These are phyloP conservation scores for Penicillium occitanis DNA, from an alignment of 2,329 filamentous ascomycete species.

Conservation along the genomic window DNA sequence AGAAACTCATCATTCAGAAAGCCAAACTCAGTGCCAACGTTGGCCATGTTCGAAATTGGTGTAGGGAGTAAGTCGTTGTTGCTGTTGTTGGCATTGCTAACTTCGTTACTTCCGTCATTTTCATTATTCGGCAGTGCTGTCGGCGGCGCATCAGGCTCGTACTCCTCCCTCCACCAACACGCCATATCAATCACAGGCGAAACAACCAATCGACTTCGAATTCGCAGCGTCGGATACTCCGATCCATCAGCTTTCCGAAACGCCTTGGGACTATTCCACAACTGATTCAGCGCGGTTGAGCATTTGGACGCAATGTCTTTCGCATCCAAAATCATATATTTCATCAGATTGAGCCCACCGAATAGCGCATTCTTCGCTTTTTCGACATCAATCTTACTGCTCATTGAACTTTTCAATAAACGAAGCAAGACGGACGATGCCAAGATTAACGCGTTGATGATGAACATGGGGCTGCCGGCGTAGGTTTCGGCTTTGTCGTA, in stretches of 20 bases:
- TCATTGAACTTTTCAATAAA: constrained; percentile 39
- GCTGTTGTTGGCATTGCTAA: constrained; percentile 9
- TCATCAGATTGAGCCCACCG: constrained; percentile 39
- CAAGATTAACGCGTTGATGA: constrained; percentile 33
- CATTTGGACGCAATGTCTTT: constrained; percentile 38
- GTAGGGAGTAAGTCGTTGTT: neutral
- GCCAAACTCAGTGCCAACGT: constrained; percentile 15
- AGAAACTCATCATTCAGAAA: constrained; percentile 40
- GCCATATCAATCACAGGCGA: constrained; percentile 41
- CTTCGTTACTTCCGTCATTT: neutral
- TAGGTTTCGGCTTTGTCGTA: constrained; percentile 26
- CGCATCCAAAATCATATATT: constrained; percentile 39
- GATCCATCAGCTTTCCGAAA: constrained; percentile 42
- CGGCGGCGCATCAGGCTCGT: constrained; percentile 28
- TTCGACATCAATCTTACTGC: constrained; percentile 34
- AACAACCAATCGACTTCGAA: constrained; percentile 40
- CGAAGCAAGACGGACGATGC: constrained; percentile 37
- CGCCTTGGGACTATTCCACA: constrained; percentile 44
- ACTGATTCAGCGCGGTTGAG: constrained; percentile 35
- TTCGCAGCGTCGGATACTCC: constrained; percentile 36
- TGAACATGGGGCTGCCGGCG: constrained; percentile 30
- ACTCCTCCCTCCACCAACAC: constrained; percentile 48
- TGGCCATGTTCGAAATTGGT: constrained; percentile 1
- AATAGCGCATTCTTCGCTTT: constrained; percentile 39
- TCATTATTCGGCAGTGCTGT: constrained; percentile 13